These are phyloP conservation scores for Zygosaccharomyces bisporus DNA, from an alignment of 805 yeast species.

Conservation along the genomic window DNA sequence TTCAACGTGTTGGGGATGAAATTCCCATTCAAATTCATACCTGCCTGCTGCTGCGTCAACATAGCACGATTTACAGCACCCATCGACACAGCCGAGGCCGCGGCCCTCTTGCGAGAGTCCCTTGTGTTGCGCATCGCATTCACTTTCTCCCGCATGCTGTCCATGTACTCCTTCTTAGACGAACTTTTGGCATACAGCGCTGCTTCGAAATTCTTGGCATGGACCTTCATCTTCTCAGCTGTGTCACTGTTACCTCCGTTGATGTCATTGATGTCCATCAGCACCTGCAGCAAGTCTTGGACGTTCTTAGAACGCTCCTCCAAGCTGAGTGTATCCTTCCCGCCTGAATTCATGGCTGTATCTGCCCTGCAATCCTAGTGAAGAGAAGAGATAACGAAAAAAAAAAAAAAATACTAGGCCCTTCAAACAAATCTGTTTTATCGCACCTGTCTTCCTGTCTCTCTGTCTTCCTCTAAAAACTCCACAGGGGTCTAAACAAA, in stretches of 20 bases:
- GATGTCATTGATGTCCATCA: constrained; percentile 36
- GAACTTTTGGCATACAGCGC: constrained; percentile 57
- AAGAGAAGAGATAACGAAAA: neutral
- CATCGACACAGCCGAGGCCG: constrained; percentile 16
- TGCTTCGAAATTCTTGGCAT: constrained; percentile 71
- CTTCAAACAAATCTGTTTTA: too few species aligned
- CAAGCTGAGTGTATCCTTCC: constrained; percentile 25
- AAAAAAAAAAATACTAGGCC: neutral
- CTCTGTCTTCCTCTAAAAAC: neutral
- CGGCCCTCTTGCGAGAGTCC: constrained; percentile 26
- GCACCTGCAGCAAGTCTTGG: constrained; percentile 32
- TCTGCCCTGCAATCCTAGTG: neutral
- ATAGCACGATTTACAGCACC: constrained; percentile 29
- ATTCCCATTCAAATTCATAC: constrained; percentile 21
- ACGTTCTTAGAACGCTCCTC: constrained; percentile 36
- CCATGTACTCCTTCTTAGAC: constrained; percentile 55
- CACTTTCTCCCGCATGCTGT: constrained; percentile 44
- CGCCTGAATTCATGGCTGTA: constrained; percentile 13
- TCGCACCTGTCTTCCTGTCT: neutral
- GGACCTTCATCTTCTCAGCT: constrained; percentile 43
- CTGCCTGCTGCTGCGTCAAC: constrained; percentile 26
- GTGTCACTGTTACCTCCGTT: constrained; percentile 37
- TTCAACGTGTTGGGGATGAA: constrained; percentile 22
- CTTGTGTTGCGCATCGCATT: constrained; percentile 40
- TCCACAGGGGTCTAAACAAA: neutral